phyloP scores from a whole-genome alignment of 345 rosid species.

The Melaleuca quinquenervia region DNA sequence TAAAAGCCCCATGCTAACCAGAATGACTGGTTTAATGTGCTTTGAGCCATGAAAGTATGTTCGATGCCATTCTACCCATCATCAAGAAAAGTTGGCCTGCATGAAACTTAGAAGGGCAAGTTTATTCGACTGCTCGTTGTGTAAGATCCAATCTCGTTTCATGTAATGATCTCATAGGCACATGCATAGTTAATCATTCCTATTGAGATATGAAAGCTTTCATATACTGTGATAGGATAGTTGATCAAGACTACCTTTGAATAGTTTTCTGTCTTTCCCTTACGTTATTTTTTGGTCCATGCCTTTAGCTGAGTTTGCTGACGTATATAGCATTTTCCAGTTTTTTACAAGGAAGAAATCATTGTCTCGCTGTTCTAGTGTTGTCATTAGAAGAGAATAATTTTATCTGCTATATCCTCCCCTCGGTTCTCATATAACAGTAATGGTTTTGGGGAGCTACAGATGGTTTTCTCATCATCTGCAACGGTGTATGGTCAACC shows the following conservation, averaged over 20 bases:
- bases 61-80: background rate
- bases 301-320: background rate
- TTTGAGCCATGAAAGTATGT: background rate
- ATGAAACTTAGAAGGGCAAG: background rate
- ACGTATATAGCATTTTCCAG: background rate
- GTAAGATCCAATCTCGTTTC: background rate
- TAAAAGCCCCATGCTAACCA: background rate
- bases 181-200: background rate
- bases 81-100: background rate
- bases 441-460: background rate
- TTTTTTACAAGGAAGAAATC: background rate
- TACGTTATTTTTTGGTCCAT: background rate
- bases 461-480: constrained; percentile 98
- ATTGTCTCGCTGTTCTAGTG: background rate
- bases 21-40: background rate
- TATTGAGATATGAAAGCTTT: background rate
- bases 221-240: background rate
- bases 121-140: background rate
- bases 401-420: background rate
- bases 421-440: background rate
- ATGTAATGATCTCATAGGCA: background rate
- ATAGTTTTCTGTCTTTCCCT: background rate
- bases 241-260: background rate
- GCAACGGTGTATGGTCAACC: constrained; percentile 98
- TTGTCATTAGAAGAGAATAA: background rate